Conservation (phyloP, 2,329 filamentous ascomycete species). For the Tolypocladium pustulatum region DNA sequence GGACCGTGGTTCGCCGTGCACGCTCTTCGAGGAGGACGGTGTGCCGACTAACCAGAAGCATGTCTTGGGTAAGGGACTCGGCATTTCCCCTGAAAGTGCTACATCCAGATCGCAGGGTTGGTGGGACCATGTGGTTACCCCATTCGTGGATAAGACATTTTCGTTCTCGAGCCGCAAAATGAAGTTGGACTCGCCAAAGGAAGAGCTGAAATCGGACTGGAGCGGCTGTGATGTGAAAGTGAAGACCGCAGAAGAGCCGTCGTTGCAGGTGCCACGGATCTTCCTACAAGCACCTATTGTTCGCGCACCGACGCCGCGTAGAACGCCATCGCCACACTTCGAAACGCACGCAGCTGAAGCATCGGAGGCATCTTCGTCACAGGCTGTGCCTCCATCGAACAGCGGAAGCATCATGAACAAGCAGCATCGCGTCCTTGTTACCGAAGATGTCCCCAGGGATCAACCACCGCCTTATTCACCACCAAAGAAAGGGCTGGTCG, state of each 20-base stretch:
- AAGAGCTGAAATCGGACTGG: conserved; percentile 27
- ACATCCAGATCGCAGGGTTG: conserved; percentile 55
- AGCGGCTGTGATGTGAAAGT: conserved; percentile 10
- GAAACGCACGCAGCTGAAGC: conserved; percentile 4
- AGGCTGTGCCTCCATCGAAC: not conserved
- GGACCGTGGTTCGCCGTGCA: conserved; percentile 46
- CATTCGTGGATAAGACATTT: conserved; percentile 42
- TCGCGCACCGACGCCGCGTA: conserved; percentile 23
- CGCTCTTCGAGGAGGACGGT: conserved; percentile 62
- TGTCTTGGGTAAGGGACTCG: conserved; percentile 23
- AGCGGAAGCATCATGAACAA: conserved; percentile 22
- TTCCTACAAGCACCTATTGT: conserved; percentile 23
- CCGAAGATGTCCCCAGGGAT: conserved; percentile 26
- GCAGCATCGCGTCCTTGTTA: conserved; percentile 23
- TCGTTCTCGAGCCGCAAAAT: conserved; percentile 31
- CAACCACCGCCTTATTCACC: conserved; percentile 48
- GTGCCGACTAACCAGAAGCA: conserved; percentile 28
- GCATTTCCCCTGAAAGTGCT: conserved; percentile 35
- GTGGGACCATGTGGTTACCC: conserved; percentile 70
- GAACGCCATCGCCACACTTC: conserved; percentile 18
- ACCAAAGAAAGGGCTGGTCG: conserved; percentile 23
- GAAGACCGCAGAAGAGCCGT: conserved; percentile 7
- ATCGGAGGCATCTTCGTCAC: not conserved
- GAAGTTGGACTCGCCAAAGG: conserved; percentile 19
- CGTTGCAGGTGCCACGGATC: conserved; percentile 6